Percentiles rank a stretch among this genome's conserved stretches.
Conservation (phyloP, 192 early-diverging fungal genomes). For the Coemansia sp. region DNA sequence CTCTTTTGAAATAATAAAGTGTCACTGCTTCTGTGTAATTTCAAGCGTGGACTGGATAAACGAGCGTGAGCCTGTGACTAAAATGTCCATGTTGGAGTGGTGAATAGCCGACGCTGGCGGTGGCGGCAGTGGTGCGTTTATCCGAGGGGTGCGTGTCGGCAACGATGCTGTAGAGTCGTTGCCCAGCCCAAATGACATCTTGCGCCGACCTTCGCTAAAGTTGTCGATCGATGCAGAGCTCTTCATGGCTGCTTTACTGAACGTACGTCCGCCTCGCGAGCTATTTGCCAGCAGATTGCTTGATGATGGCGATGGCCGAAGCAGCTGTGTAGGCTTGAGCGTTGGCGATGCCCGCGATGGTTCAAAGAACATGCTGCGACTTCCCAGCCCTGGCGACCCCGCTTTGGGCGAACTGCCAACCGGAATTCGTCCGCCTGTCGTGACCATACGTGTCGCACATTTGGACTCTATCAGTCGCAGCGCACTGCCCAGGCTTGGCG, state of each 20-base stretch:
- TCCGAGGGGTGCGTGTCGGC: conserved; percentile 16
- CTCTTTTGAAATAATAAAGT: too few relatives aligned
- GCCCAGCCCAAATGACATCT: conserved; percentile 24
- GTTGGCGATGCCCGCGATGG: conserved; percentile 7
- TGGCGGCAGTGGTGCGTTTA: conserved; percentile 13
- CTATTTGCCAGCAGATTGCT: conserved; percentile 14
- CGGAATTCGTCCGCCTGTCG: not conserved
- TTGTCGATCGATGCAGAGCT: conserved; percentile 36
- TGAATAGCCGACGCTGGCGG: conserved; percentile 10
- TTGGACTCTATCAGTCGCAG: conserved; percentile 25
- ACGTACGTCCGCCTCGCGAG: conserved; percentile 18
- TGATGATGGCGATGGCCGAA: conserved; percentile 26
- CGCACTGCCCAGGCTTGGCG: conserved; percentile 39
- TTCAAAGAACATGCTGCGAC: conserved; percentile 19
- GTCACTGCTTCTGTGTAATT: conserved; percentile 12
- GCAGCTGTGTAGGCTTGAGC: conserved; percentile 12
- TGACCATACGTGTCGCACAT: conserved; percentile 14
- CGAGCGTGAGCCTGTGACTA: conserved; percentile 40
- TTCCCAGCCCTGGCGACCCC: conserved; percentile 15
- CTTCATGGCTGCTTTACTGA: conserved; percentile 23
- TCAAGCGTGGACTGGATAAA: conserved; percentile 39
- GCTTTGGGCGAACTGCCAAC: not conserved
- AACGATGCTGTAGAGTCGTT: conserved; percentile 31
- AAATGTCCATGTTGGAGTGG: conserved; percentile 20
- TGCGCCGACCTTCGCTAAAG: conserved; percentile 26